A percentile compares a stretch with the other conserved stretches of the same genome.
phyloP scores from a whole-genome alignment of 202 grass and related monocot genomes.

The Miscanthus sacchariflorus region DNA sequence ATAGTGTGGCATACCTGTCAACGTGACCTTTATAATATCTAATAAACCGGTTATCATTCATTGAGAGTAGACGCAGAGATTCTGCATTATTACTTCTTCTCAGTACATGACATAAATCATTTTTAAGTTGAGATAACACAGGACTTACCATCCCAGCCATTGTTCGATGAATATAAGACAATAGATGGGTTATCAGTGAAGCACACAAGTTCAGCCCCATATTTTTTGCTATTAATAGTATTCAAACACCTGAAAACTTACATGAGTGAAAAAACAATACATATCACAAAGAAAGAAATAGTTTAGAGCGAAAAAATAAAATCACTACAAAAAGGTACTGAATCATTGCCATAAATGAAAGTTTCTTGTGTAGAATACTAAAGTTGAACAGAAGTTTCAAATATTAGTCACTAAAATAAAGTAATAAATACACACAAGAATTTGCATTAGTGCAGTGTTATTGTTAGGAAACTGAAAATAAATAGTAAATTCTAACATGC shows the following conservation, averaged over 20 bases:
- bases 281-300: conserved; percentile 18
- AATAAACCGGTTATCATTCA: conserved; percentile 95
- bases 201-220: conserved; percentile 91
- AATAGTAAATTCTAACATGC: conserved; percentile 3
- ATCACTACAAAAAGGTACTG: neutral
- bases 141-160: conserved; percentile 98
- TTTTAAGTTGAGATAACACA: neutral
- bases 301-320: neutral
- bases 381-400: neutral
- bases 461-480: neutral
- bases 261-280: conserved; percentile 34
- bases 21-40: conserved; percentile 97
- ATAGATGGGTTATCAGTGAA: conserved; percentile 91
- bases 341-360: conserved; percentile 2
- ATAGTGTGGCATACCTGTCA: conserved; percentile 63
- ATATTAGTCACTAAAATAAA: neutral
- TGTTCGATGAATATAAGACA: conserved; percentile 97
- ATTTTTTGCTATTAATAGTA: conserved; percentile 99
- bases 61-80: conserved; percentile 89
- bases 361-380: neutral
- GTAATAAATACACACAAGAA: neutral
- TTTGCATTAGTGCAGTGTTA: neutral
- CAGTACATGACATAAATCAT: conserved; percentile 33
- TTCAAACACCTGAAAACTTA: conserved; percentile 80
- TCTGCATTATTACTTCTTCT: conserved; percentile 63